Percentiles rank a stretch among this genome's conserved stretches.
These are phyloP conservation scores for Mortierella sp. DNA, from an alignment of 371 early-diverging fungal genomes.

Conservation along the genomic window DNA sequence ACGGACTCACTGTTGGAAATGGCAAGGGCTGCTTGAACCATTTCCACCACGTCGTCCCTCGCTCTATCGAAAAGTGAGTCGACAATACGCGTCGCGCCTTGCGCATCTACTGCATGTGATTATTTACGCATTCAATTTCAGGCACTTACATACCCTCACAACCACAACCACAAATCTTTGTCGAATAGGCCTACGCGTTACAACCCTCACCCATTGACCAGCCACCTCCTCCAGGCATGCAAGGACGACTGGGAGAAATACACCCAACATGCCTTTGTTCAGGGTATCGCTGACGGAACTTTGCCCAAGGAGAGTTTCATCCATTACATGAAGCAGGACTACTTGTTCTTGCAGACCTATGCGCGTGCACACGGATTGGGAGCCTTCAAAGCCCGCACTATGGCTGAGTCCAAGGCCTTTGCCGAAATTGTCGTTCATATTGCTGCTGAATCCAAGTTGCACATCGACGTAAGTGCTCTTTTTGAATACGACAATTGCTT, in stretches of 20 bases:
- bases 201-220: conserved; percentile 62
- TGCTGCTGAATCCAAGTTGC: conserved; percentile 75
- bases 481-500: background rate
- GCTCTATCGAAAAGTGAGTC: conserved; percentile 65
- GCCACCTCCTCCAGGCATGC: conserved; percentile 66
- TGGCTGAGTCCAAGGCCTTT: conserved; percentile 57
- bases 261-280: conserved; percentile 82
- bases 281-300: conserved; percentile 80
- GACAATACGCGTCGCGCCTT: background rate
- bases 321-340: conserved; percentile 88
- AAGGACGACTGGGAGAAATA: conserved; percentile 76
- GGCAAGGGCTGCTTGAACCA: conserved; percentile 88
- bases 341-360: conserved; percentile 84
- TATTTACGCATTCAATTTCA: background rate
- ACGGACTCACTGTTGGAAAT: conserved; percentile 69
- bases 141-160: too few relatives aligned
- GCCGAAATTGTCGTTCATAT: conserved; percentile 76
- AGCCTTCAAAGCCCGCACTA: conserved; percentile 76
- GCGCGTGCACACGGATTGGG: conserved; percentile 84
- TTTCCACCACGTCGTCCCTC: conserved; percentile 65
- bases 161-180: conserved; percentile 3
- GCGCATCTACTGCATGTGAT: background rate
- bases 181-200: conserved; percentile 52
- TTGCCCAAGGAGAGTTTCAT: conserved; percentile 77
- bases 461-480: conserved; percentile 66